Evolutionary conservation across 179 eudicot species (phyloP).

Genomic region (Silene coronaria): DNA sequence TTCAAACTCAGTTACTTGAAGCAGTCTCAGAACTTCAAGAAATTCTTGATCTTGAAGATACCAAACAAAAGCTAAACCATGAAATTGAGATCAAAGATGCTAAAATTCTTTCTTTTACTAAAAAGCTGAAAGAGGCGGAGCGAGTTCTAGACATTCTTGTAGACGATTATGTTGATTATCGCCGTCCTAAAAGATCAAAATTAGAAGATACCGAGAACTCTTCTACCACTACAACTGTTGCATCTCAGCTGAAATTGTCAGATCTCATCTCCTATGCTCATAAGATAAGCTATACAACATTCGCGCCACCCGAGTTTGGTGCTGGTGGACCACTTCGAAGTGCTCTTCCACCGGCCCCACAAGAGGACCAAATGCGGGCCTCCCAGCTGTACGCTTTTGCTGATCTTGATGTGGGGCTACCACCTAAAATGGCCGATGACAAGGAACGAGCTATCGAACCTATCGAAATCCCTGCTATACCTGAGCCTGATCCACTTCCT

Average conservation of each 20-base stretch:
- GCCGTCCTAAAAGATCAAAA: conserved; percentile 64
- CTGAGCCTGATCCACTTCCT: conserved; percentile 38
- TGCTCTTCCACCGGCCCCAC: conserved; percentile 96
- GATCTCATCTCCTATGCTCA: conserved; percentile 87
- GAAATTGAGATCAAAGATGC: conserved; percentile 61
- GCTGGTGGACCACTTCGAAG: conserved; percentile 89
- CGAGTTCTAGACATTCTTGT: conserved; percentile 75
- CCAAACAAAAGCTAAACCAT: conserved; percentile 54
- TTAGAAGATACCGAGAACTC: conserved; percentile 33
- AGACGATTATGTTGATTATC: conserved; percentile 87
- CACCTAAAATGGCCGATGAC: conserved; percentile 54
- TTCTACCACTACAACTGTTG: conserved; percentile 46
- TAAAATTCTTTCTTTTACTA: conserved; percentile 71
- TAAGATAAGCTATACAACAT: conserved; percentile 88
- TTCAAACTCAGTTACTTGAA: conserved; percentile 79
- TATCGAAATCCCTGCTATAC: conserved; percentile 37
- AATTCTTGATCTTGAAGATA: conserved; percentile 81
- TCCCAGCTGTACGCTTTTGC: conserved; percentile 80
- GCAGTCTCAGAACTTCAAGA: conserved; percentile 92
- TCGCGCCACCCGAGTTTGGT: conserved; percentile 93
- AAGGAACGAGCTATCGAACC: conserved; percentile 58
- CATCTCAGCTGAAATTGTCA: conserved; percentile 59
- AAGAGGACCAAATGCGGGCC: conserved; percentile 92
- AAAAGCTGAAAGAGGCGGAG: conserved; percentile 77
- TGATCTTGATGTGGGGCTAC: conserved; percentile 73